phyloP scores from a whole-genome alignment of 345 rosid genomes.

The Camelina hispida region DNA sequence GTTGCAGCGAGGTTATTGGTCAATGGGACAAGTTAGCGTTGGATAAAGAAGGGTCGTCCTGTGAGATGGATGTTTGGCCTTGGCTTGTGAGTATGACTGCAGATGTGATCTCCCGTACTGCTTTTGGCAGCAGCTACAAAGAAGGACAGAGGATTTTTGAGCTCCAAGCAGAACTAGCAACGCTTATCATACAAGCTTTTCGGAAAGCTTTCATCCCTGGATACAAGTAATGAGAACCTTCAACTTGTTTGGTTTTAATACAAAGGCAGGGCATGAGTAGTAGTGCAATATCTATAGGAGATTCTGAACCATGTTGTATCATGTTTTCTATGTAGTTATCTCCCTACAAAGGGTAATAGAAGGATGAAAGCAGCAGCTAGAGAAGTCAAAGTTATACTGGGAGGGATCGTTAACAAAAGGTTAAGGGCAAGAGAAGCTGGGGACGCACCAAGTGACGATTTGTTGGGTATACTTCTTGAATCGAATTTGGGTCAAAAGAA shows the following conservation, averaged over 20 bases:
- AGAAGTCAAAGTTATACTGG: constrained; percentile 37
- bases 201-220: constrained; percentile 38
- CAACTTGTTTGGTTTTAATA: neutral
- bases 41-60: constrained; percentile 18
- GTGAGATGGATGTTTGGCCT: constrained; percentile 49
- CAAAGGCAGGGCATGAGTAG: neutral
- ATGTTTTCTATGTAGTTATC: constrained; percentile 16
- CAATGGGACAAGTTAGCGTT: constrained; percentile 35
- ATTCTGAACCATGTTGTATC: neutral
- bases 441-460: constrained; percentile 43
- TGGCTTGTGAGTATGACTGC: constrained; percentile 38
- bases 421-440: constrained; percentile 44
- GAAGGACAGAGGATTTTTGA: constrained; percentile 48
- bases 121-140: constrained; percentile 47
- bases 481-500: constrained; percentile 30
- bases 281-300: neutral
- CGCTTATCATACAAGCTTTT: neutral
- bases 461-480: constrained; percentile 51
- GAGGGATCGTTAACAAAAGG: constrained; percentile 41
- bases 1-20: constrained; percentile 38
- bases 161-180: constrained; percentile 39
- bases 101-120: constrained; percentile 52
- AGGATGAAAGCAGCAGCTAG: constrained; percentile 37
- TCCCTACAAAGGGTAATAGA: constrained; percentile 41
- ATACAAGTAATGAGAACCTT: constrained; percentile 34